A percentile compares a stretch with the other conserved stretches of the same genome.
phyloP scores from a whole-genome alignment of 306 rosid species.

The Cicer arietinum region DNA sequence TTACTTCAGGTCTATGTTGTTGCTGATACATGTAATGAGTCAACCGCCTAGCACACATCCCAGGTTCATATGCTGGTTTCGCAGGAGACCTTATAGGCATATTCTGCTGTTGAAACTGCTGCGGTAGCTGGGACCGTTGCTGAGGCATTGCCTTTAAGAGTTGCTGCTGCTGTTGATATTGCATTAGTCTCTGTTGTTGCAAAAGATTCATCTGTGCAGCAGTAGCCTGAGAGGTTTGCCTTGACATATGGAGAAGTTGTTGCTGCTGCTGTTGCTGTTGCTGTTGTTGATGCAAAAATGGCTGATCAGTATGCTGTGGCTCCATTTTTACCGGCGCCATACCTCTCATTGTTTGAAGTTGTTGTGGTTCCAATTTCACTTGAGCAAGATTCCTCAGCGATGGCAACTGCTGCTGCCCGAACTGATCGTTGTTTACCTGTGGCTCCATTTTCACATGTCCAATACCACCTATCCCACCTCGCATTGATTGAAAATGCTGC shows the following conservation, averaged over 20 bases:
- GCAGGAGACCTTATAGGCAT: slow-evolving; percentile 75
- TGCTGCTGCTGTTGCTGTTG: slow-evolving; percentile 77
- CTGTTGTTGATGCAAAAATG: slow-evolving; percentile 70
- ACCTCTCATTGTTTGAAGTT: slow-evolving; percentile 66
- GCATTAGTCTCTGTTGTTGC: slow-evolving; percentile 77
- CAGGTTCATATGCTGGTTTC: slow-evolving; percentile 91
- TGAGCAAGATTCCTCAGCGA: slow-evolving; percentile 65
- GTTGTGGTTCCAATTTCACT: slow-evolving; percentile 84
- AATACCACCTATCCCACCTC: slow-evolving; percentile 70
- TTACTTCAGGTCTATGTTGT: slow-evolving; percentile 91
- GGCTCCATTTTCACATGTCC: slow-evolving; percentile 86
- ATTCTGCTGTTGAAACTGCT: slow-evolving; percentile 84
- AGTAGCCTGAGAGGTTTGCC: slow-evolving; percentile 83
- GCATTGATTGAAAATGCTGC: slow-evolving; percentile 79
- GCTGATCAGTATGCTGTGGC: slow-evolving; percentile 76
- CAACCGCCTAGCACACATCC: slow-evolving; percentile 93
- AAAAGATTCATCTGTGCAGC: slow-evolving; percentile 81
- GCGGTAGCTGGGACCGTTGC: slow-evolving; percentile 79
- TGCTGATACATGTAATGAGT: slow-evolving; percentile 93
- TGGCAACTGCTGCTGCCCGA: slow-evolving; percentile 77
- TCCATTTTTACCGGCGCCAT: slow-evolving; percentile 75
- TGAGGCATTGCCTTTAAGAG: slow-evolving; percentile 82
- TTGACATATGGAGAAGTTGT: slow-evolving; percentile 84
- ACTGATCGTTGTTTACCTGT: slow-evolving; percentile 73
- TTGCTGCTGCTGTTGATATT: slow-evolving; percentile 89